Base-by-base conservation (phyloP, 2,329 filamentous ascomycete species). In the Talaromyces sp. region DNA sequence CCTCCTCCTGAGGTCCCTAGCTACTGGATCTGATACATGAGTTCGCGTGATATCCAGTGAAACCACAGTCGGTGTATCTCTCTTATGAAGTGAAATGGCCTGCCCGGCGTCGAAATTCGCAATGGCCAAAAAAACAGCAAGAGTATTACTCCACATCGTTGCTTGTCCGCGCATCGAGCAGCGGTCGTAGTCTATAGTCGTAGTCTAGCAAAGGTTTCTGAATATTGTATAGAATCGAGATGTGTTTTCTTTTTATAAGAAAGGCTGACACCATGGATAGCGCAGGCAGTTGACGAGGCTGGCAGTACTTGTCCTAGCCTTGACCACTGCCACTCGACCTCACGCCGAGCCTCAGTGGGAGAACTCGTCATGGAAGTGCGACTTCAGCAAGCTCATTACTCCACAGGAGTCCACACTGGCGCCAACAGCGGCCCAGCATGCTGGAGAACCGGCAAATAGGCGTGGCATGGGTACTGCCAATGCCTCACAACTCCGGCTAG, bases 121-220 rank as follows among this genome's bases (percentile, higher is more conserved):
- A 64, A 63, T 63, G 62, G 57, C 53, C n/a, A 69, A 42, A 25
- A 53, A 59, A n/a, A 65, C 56, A 55, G 63, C 56, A 57, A 64
- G 65, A 8, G 64, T 61, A 36, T 36, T 15, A 59, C 61, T 62
- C 62, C 62, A 69, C 70, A 71, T 71, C n/a, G 27, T 59, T 25
- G 32, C 32, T 27, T 32, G 32, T 22, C 3, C 28, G 30, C 49
- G 47, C 6, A 15, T 36, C 33, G 33, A 36, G 11, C 5, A 39
- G 5, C 36, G 36, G 17, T n/a, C 36, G 36, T 17, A 30, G 28
- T 7, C 28, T 30, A 8, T 30, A 8, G 28, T 30, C 28, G 28
- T 5, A 36, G 33, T 36, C 36, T 17, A 39, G 15, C 15, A 39
- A 9, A 7, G 6, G 6, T 17, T n/a, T 39, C 36, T 15, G 36